A percentile compares a stretch with the other conserved stretches of the same genome.
phyloP scores from a whole-genome alignment of 2,329 filamentous ascomycete species.

The Cucurbitaria berberidis region DNA sequence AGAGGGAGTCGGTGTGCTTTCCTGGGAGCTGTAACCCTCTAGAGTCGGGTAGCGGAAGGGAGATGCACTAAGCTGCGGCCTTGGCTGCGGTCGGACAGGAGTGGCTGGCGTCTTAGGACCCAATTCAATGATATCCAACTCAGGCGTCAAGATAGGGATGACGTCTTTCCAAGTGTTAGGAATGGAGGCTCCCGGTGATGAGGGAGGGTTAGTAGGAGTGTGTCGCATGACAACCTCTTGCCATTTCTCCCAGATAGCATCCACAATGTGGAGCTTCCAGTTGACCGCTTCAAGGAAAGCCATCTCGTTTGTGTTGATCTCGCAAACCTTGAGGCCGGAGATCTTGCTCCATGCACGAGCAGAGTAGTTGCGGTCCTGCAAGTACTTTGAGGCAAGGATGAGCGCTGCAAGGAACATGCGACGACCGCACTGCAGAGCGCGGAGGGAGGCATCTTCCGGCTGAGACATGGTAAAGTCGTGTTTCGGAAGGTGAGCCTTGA shows the following conservation, averaged over 20 bases:
- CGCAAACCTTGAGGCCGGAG: conserved; percentile 87
- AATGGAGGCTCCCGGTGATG: conserved; percentile 46
- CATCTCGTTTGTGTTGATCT: conserved; percentile 98
- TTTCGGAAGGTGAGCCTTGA: conserved; percentile 86
- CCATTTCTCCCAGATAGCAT: conserved; percentile 89
- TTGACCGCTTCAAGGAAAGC: conserved; percentile 87
- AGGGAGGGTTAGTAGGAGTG: conserved; percentile 64
- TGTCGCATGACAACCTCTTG: conserved; percentile 89
- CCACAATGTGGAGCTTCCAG: conserved; percentile 94
- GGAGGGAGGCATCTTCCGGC: conserved; percentile 72
- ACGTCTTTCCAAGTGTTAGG: conserved; percentile 55
- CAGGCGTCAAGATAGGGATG: conserved; percentile 63
- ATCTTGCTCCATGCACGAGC: conserved; percentile 99
- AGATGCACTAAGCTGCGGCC: conserved; percentile 31
- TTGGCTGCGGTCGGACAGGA: conserved; percentile 32
- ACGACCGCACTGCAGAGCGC: conserved; percentile 90
- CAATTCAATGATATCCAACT: conserved; percentile 58
- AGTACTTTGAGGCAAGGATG: conserved; percentile 95
- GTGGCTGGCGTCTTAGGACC: conserved; percentile 42
- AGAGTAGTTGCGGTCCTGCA: conserved; percentile 98
- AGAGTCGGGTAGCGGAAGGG: conserved; percentile 30
- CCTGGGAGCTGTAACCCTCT: conserved; percentile 44
- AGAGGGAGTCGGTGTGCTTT: conserved; percentile 53
- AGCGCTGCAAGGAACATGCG: conserved; percentile 96
- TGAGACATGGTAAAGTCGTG: conserved; percentile 89